Percentiles rank a stretch among this genome's conserved stretches.
phyloP scores from a whole-genome alignment of 495 filamentous ascomycete genomes.

The Amphirosellinia nigrospora region DNA sequence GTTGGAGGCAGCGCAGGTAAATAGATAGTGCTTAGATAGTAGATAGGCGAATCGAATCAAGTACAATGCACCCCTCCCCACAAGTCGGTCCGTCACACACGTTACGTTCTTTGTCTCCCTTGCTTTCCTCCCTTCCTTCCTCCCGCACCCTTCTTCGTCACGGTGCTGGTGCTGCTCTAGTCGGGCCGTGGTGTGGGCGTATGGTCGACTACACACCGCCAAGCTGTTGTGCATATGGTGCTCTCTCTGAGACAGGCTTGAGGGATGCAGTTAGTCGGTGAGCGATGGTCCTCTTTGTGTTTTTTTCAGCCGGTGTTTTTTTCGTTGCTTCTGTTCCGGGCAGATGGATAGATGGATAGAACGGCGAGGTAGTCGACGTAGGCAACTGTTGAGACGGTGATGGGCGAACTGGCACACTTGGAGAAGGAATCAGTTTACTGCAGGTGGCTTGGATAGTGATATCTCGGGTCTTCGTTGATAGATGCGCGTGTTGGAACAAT shows the following conservation, averaged over 20 bases:
- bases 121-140: background rate
- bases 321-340: background rate
- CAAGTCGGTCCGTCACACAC: constrained; percentile 13
- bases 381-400: background rate
- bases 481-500: background rate
- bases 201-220: constrained; percentile 15
- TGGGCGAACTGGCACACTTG: background rate
- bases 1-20: constrained; percentile 7
- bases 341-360: background rate
- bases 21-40: background rate
- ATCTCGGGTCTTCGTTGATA: background rate
- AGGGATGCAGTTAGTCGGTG: constrained; percentile 12
- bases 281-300: constrained; percentile 7
- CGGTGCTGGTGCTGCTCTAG: background rate
- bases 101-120: background rate
- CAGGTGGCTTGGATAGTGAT: background rate
- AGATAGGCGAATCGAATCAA: background rate
- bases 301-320: background rate
- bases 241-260: constrained; percentile 3
- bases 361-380: background rate
- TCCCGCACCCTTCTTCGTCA: background rate
- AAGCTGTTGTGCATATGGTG: constrained; percentile 4
- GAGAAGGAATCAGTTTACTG: background rate
- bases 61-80: constrained; percentile 7
- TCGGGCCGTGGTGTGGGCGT: constrained; percentile 8